A percentile compares a stretch with the other conserved stretches of the same genome.
phyloP scores from a whole-genome alignment of 768 basidiomycete genomes.

The Rhizopogon roseolus region DNA sequence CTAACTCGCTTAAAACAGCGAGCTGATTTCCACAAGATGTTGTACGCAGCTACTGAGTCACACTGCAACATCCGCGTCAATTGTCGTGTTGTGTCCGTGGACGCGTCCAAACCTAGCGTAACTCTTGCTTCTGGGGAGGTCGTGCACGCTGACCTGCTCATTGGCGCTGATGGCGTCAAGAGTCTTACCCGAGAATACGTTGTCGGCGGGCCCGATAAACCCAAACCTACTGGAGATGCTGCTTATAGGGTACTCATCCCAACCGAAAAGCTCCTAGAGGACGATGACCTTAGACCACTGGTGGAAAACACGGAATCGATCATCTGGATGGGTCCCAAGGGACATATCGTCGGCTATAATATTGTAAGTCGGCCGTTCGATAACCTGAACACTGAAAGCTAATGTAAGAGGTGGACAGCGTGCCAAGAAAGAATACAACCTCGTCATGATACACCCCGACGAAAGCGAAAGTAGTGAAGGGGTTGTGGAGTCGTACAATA shows the following conservation, averaged over 20 bases:
- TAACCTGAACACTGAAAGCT: neutral
- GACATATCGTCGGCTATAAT: conserved; percentile 42
- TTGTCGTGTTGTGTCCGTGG: conserved; percentile 30
- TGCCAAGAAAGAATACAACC: conserved; percentile 37
- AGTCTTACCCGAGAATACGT: conserved; percentile 44
- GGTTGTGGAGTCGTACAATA: conserved; percentile 37
- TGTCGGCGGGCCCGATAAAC: conserved; percentile 41
- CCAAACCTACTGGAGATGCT: conserved; percentile 56
- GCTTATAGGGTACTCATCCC: conserved; percentile 57
- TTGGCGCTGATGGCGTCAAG: conserved; percentile 52
- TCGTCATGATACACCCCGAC: conserved; percentile 42
- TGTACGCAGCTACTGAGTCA: conserved; percentile 31
- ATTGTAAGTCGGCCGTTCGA: conserved; percentile 29
- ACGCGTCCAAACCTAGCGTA: conserved; percentile 28
- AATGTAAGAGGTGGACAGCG: conserved; percentile 14
- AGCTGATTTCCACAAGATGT: conserved; percentile 42
- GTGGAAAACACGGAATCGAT: conserved; percentile 50
- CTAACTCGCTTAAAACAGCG: conserved; percentile 19
- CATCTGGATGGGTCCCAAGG: conserved; percentile 54
- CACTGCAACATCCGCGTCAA: conserved; percentile 32
- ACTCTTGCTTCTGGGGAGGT: conserved; percentile 39
- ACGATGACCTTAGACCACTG: conserved; percentile 47
- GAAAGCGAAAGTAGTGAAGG: conserved; percentile 24
- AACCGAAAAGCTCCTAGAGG: conserved; percentile 37
- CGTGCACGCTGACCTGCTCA: conserved; percentile 39